These are phyloP conservation scores for Mycotypha africana DNA, from an alignment of 371 early-diverging fungal genomes.

Conservation along the genomic window DNA sequence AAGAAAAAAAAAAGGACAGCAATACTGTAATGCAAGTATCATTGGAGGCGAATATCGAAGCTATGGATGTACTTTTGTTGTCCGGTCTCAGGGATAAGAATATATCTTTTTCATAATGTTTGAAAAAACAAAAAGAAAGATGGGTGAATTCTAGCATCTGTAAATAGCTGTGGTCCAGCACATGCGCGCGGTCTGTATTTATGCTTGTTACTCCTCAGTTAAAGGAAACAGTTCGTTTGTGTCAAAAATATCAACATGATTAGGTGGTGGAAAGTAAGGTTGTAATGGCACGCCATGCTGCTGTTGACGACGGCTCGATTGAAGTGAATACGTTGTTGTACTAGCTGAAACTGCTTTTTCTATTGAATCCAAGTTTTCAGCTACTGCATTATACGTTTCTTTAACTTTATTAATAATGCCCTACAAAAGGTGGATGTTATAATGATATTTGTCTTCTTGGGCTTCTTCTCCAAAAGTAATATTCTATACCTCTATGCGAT, in stretches of 20 bases:
- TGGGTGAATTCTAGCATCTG: too few relatives aligned
- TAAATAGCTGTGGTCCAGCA: too few relatives aligned
- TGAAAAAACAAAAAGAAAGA: too few relatives aligned
- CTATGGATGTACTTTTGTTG: too few relatives aligned
- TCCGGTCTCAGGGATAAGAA: too few relatives aligned
- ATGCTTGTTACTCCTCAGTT: not conserved
- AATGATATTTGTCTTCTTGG: not conserved
- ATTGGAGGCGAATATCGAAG: too few relatives aligned
- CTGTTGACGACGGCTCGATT: not conserved
- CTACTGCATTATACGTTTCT: conserved; percentile 30
- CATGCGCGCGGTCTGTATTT: too few relatives aligned
- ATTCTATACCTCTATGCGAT: conserved; percentile 29
- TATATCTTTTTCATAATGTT: too few relatives aligned
- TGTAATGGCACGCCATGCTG: conserved; percentile 17
- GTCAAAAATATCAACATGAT: conserved; percentile 30
- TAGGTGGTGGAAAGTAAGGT: conserved; percentile 46
- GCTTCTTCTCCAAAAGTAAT: not conserved
- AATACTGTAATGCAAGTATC: too few relatives aligned
- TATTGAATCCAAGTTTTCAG: conserved; percentile 30
- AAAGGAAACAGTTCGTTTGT: conserved; percentile 21
- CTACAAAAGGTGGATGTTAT: conserved; percentile 3
- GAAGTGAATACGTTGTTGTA: conserved; percentile 2
- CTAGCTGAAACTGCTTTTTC: conserved; percentile 31
- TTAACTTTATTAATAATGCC: conserved; percentile 23
- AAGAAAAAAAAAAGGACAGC: too few relatives aligned